Evolutionary conservation across 2,329 filamentous ascomycete species (phyloP).

Genomic region (Apiospora phragmitis): DNA sequence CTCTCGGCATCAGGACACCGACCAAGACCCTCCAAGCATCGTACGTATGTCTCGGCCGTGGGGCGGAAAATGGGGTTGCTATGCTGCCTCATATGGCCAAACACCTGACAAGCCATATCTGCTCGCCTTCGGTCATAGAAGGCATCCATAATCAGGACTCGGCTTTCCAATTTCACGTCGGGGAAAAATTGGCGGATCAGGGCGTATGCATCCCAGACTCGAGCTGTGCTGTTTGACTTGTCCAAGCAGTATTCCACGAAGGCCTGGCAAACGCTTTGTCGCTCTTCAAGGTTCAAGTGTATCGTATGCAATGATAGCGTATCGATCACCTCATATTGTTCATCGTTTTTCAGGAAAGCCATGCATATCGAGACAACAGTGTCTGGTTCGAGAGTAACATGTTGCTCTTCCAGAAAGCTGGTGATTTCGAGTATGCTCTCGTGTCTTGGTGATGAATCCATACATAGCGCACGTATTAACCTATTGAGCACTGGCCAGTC

Average conservation of each 20-base stretch:
- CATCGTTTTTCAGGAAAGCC: conserved; percentile 73
- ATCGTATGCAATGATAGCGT: conserved; percentile 75
- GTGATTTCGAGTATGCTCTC: conserved; percentile 72
- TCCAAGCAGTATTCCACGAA: conserved; percentile 72
- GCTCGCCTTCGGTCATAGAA: conserved; percentile 78
- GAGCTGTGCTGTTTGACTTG: conserved; percentile 58
- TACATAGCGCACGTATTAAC: conserved; percentile 70
- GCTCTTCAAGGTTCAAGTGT: conserved; percentile 69
- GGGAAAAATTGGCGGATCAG: conserved; percentile 65
- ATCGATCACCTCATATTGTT: conserved; percentile 78
- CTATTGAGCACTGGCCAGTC: conserved; percentile 68
- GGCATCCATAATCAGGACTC: conserved; percentile 73
- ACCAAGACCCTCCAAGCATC: conserved; percentile 75
- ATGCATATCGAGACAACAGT: conserved; percentile 75
- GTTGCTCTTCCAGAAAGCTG: conserved; percentile 69
- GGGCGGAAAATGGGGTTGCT: conserved; percentile 64
- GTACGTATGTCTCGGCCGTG: conserved; percentile 71
- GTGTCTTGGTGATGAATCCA: conserved; percentile 61
- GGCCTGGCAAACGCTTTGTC: conserved; percentile 63
- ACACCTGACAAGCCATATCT: conserved; percentile 84
- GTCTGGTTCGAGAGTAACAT: conserved; percentile 68
- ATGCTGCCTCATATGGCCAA: conserved; percentile 91
- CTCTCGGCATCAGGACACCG: conserved; percentile 60
- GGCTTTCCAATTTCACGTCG: conserved; percentile 63
- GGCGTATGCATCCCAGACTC: conserved; percentile 67